A percentile compares a stretch with the other conserved stretches of the same genome.
phyloP scores from a whole-genome alignment of 208 protist species.

The Crithidia expoeki region DNA sequence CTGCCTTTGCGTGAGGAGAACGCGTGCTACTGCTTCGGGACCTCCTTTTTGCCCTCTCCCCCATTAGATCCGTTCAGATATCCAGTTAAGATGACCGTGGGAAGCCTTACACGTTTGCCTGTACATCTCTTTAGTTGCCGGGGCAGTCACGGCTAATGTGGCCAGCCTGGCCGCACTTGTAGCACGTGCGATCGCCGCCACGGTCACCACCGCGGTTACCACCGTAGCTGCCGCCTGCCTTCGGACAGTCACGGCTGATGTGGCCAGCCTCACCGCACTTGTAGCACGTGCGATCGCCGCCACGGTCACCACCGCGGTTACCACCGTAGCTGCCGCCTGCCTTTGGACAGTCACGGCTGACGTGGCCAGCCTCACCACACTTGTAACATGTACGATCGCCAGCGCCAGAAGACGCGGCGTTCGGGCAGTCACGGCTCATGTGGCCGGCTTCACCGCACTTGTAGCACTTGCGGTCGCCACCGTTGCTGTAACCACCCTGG shows the following conservation, averaged over 20 bases:
- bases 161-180: constrained; percentile 82
- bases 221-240: constrained; percentile 36
- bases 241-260: constrained; percentile 87
- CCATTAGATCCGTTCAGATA: not conserved
- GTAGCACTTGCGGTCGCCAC: constrained; percentile 73
- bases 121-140: constrained; percentile 11
- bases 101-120: constrained; percentile 14
- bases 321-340: constrained; percentile 31
- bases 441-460: constrained; percentile 86
- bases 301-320: constrained; percentile 31
- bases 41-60: too few relatives aligned
- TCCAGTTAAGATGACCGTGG: constrained; percentile 7
- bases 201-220: constrained; percentile 36
- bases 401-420: constrained; percentile 29
- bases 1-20: too few relatives aligned
- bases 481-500: constrained; percentile 23
- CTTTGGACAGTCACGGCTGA: constrained; percentile 85
- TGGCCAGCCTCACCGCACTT: constrained; percentile 86
- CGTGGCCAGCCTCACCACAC: constrained; percentile 83
- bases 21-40: too few relatives aligned
- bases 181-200: constrained; percentile 74
- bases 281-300: constrained; percentile 76
- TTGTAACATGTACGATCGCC: constrained; percentile 78
- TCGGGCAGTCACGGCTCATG: constrained; percentile 86
- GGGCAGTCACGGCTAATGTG: constrained; percentile 88